Base-by-base conservation (phyloP, 1,284 basidiomycete species). In the Papiliotrema nemorosa region DNA sequence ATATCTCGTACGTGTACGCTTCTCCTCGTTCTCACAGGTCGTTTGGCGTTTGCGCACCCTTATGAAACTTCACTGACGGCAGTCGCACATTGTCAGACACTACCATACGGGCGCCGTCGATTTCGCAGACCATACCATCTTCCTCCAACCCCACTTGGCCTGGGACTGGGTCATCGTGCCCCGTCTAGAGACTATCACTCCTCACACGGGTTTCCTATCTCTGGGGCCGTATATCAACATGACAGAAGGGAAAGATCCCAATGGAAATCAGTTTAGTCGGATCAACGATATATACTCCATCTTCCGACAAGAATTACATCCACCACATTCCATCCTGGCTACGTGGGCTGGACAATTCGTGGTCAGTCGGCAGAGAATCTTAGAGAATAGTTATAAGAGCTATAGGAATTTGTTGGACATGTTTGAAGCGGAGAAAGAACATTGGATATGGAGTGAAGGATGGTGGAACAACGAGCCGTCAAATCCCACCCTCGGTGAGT, bases 261-360 rank as follows among this genome's bases (percentile, higher is more conserved):
- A 51, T 10, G 60, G 53, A 9, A 52, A 57, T 38, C 39, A 38
- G 9, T 58, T 63, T 39, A 59, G 63, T 13, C 52, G 66, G 24
- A 65, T 68, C 47, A 44, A 53, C 16, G 60, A 63, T 49, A 66
- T 69, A 24, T 67, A 64, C 47, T 52, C 45, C 24, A 49, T 57
- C 36, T 69, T 69, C 45, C 41, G 58, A 41, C 41, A 47, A 5
- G 59, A 64, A 20, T 47, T 65, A 5, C 64, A 57, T 50, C 64
- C 67, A 13, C 60, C 62, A 1, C 50, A 52, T 20, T 43, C 58
- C 1, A 43, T 53, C 3, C 50, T 55, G 7, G 58, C 61, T 3
- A 69, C 70, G 9, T 72, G 66, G 63, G 70, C 70, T 16, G 70
- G 70, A 9, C 70, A 72, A 49, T 72, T 72, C 49, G 37, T 69